phyloP scores from a whole-genome alignment of 345 rosid species.

The Arabidopsis thaliana region DNA sequence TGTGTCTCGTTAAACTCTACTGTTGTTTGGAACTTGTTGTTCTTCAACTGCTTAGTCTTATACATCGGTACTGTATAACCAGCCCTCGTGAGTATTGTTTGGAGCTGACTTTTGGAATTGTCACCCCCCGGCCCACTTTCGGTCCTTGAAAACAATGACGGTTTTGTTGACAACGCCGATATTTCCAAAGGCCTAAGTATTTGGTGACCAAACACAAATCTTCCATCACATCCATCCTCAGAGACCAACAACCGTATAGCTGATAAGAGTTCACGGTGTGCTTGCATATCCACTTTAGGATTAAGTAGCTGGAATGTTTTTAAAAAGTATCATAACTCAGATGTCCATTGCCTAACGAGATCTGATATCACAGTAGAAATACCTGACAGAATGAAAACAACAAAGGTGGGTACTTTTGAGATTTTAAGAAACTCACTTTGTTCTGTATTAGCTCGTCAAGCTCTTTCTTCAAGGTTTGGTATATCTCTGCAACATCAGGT shows the following conservation, averaged over 20 bases:
- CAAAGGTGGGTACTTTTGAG: slow-evolving; percentile 29
- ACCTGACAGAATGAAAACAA: slow-evolving; percentile 29
- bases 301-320: slow-evolving; percentile 61
- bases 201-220: slow-evolving; percentile 77
- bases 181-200: slow-evolving; percentile 45
- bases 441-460: slow-evolving; percentile 77
- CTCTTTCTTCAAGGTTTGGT: slow-evolving; percentile 69
- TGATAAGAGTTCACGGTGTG: slow-evolving; percentile 63
- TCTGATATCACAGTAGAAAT: slow-evolving; percentile 1
- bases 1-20: slow-evolving; percentile 81
- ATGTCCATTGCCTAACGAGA: slow-evolving; percentile 20
- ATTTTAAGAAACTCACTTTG: slow-evolving; percentile 62
- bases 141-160: slow-evolving; percentile 51
- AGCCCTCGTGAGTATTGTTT: slow-evolving; percentile 81
- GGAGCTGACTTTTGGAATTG: slow-evolving; percentile 89
- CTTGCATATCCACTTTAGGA: slow-evolving; percentile 65
- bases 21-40: slow-evolving; percentile 67
- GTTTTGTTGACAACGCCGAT: slow-evolving; percentile 45
- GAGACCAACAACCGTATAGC: slow-evolving; percentile 62
- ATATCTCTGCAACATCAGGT: slow-evolving; percentile 68
- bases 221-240: slow-evolving; percentile 70
- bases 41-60: slow-evolving; percentile 76
- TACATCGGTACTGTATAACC: slow-evolving; percentile 73
- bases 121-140: slow-evolving; percentile 92
- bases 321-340: slow-evolving; percentile 13